A percentile compares a stretch with the other conserved stretches of the same genome.
phyloP scores from a whole-genome alignment of 306 rosid genomes.

The Acacia melanoxylon region DNA sequence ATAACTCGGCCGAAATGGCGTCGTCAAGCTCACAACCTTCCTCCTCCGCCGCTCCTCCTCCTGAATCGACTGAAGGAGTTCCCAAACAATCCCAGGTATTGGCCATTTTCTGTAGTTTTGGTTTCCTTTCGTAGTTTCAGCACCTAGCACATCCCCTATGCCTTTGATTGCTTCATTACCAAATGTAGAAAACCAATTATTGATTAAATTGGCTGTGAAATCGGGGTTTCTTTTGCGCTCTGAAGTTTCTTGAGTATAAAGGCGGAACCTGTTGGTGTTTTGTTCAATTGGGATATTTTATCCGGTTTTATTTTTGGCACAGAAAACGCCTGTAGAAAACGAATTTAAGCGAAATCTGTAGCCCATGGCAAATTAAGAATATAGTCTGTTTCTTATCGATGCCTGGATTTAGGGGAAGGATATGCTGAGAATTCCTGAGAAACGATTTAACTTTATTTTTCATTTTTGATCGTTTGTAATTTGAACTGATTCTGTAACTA shows the following conservation, averaged over 20 bases:
- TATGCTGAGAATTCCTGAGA: neutral
- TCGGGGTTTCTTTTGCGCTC: neutral
- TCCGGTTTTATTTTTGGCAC: neutral
- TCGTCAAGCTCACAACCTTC: conserved; percentile 33
- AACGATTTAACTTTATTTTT: neutral
- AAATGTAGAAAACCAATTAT: neutral
- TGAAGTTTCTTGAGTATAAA: neutral
- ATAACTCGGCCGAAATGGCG: conserved; percentile 26
- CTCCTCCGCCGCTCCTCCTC: conserved; percentile 31
- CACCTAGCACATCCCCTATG: neutral
- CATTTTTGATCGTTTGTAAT: neutral
- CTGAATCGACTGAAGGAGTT: conserved; percentile 39
- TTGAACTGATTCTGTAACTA: conserved; percentile 12
- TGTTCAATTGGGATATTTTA: neutral
- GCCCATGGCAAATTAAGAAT: neutral
- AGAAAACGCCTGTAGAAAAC: neutral
- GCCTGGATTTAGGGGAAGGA: neutral
- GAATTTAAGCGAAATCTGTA: neutral
- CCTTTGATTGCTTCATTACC: neutral
- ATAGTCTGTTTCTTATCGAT: neutral
- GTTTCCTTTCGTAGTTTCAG: neutral
- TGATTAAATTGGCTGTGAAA: neutral
- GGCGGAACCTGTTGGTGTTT: neutral
- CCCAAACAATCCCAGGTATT: conserved; percentile 52
- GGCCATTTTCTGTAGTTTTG: neutral